phyloP scores from a whole-genome alignment of 2,329 filamentous ascomycete species.

The Pezicula radicicola region DNA sequence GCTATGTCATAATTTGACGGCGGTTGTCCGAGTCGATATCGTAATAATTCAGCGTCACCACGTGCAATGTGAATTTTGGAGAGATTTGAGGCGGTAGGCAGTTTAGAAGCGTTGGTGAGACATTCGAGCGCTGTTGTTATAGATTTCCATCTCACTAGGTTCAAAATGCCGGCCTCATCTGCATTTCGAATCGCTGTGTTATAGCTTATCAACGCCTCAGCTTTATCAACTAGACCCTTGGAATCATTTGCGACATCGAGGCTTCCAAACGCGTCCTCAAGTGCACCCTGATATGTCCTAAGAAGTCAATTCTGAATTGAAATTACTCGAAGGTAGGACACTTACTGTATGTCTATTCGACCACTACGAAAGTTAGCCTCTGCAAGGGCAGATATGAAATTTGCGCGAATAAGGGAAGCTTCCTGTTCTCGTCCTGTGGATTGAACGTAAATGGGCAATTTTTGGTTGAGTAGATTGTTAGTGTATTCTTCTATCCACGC shows the following conservation, averaged over 20 bases:
- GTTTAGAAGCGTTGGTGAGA: constrained; percentile 47
- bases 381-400: constrained; percentile 52
- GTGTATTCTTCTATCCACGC: constrained; percentile 58
- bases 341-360: constrained; percentile 42
- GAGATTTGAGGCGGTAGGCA: constrained; percentile 45
- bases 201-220: constrained; percentile 52
- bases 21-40: constrained; percentile 45
- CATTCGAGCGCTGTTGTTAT: constrained; percentile 47
- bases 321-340: constrained; percentile 13
- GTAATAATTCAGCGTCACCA: constrained; percentile 52
- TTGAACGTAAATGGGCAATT: constrained; percentile 49
- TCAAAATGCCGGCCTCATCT: constrained; percentile 30
- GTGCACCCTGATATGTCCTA: not conserved
- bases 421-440: constrained; percentile 42
- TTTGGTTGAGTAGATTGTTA: constrained; percentile 46
- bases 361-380: constrained; percentile 53
- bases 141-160: constrained; percentile 46
- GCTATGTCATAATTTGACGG: constrained; percentile 39
- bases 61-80: constrained; percentile 50
- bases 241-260: constrained; percentile 39
- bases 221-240: constrained; percentile 49
- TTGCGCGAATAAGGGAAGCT: constrained; percentile 50
- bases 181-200: constrained; percentile 32
- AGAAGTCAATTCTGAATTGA: not conserved
- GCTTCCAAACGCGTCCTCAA: constrained; percentile 37